phyloP scores from a whole-genome alignment of 176 grass and related monocot genomes.

The Chrysopogon serrulatus region DNA sequence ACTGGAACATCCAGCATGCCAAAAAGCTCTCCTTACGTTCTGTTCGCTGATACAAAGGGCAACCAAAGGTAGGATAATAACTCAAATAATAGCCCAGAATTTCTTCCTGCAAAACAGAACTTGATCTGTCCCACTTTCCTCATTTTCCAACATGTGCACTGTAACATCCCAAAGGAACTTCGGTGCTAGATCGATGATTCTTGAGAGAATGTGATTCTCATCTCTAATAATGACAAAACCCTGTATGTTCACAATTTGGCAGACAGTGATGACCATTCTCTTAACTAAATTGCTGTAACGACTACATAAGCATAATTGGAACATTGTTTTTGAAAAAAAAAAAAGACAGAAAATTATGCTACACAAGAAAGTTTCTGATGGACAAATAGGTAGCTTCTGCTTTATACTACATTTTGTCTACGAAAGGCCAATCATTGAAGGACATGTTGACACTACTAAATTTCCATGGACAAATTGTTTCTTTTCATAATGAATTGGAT shows the following conservation, averaged over 20 bases:
- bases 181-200: slow-evolving; percentile 69
- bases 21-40: not conserved
- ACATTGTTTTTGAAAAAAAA: not conserved
- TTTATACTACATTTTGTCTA: not conserved
- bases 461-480: slow-evolving; percentile 3
- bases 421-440: not conserved
- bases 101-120: slow-evolving; percentile 85
- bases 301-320: not conserved
- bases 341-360: not conserved
- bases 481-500: not conserved
- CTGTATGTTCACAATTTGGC: slow-evolving; percentile 37
- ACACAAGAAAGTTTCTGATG: not conserved
- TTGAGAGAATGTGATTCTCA: slow-evolving; percentile 55
- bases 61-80: not conserved
- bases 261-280: not conserved
- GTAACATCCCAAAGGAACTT: slow-evolving; percentile 96
- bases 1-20: not conserved
- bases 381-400: not conserved
- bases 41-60: not conserved
- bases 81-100: slow-evolving; percentile 89
- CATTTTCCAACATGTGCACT: slow-evolving; percentile 47
- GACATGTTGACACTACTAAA: not conserved
- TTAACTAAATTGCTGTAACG: slow-evolving; percentile 1
- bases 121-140: slow-evolving; percentile 49
- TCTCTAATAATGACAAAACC: slow-evolving; percentile 91